A percentile compares a stretch with the other conserved stretches of the same genome.
Evolutionary conservation across 1,139 yeast genomes (phyloP).

Genomic region (Zygoascus hellenicus): DNA sequence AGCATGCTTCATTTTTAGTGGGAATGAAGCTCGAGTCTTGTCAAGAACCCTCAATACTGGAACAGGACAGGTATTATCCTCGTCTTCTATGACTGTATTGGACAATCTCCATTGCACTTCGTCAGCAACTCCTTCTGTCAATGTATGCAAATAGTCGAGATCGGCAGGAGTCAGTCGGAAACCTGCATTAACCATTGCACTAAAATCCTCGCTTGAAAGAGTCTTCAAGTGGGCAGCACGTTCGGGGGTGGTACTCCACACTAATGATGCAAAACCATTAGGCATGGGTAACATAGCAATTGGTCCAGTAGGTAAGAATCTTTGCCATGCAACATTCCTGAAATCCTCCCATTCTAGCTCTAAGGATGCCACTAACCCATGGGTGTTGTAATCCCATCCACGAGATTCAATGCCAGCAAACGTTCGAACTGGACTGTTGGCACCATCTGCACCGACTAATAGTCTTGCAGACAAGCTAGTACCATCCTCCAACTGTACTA

Average conservation of each 20-base stretch:
- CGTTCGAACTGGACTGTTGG: constrained; percentile 84
- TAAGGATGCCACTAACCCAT: constrained; percentile 88
- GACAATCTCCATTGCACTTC: constrained; percentile 64
- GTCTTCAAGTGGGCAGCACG: constrained; percentile 57
- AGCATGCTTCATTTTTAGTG: constrained; percentile 82
- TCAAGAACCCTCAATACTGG: constrained; percentile 53
- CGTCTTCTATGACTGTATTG: constrained; percentile 38
- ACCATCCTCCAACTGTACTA: constrained; percentile 65
- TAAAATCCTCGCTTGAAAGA: constrained; percentile 57
- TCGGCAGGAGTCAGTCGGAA: constrained; percentile 74
- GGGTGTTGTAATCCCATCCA: constrained; percentile 87
- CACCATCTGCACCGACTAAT: constrained; percentile 93
- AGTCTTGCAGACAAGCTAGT: constrained; percentile 59
- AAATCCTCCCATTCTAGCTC: constrained; percentile 67
- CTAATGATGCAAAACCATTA: constrained; percentile 77
- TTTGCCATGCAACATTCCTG: constrained; percentile 80
- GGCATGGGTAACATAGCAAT: constrained; percentile 87
- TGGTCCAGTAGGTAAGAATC: constrained; percentile 90
- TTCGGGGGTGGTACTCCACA: constrained; percentile 87
- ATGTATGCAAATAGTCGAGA: constrained; percentile 63
- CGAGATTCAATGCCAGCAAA: constrained; percentile 77
- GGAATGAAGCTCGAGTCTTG: constrained; percentile 79
- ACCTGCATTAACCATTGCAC: constrained; percentile 76
- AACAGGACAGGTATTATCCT: constrained; percentile 57
- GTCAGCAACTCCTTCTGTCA: constrained; percentile 36